These are phyloP conservation scores for Apophysomyces trapeziformis DNA, from an alignment of 371 early-diverging fungal species.

Conservation along the genomic window DNA sequence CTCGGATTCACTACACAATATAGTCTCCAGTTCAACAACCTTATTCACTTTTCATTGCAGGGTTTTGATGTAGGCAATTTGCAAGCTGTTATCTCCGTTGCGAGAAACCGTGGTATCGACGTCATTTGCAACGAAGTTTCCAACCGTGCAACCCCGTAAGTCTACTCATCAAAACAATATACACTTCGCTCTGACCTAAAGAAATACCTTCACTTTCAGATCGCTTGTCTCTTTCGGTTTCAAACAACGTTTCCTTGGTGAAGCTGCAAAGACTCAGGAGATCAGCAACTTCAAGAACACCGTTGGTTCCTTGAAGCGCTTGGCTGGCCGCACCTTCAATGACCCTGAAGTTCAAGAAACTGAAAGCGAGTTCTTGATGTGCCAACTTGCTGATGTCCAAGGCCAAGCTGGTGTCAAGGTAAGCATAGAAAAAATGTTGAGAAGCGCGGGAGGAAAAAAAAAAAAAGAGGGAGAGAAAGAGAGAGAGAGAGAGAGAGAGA, in stretches of 20 bases:
- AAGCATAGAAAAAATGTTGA: not conserved
- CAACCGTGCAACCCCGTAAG: conserved; percentile 95
- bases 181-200: conserved; percentile 3
- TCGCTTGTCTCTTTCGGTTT: conserved; percentile 93
- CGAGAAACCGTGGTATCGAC: conserved; percentile 97
- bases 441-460: conserved; percentile 14
- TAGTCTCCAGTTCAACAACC: not conserved
- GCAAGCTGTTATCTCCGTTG: conserved; percentile 95
- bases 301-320: conserved; percentile 92
- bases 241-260: conserved; percentile 96
- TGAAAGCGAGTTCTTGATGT: conserved; percentile 84
- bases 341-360: conserved; percentile 88
- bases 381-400: conserved; percentile 78
- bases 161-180: conserved; percentile 17
- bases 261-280: conserved; percentile 94
- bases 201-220: conserved; percentile 26
- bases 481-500: conserved; percentile 11
- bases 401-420: conserved; percentile 90
- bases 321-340: conserved; percentile 90
- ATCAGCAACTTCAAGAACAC: conserved; percentile 97
- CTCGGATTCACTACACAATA: not conserved
- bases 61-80: conserved; percentile 98
- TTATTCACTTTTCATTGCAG: conserved; percentile 19
- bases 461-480: too few relatives aligned
- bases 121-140: conserved; percentile 97